Evolutionary conservation across 805 yeast genomes (phyloP), one percentile per base, ranked within the genome.

Genomic region (Yueomyces sp.): DNA sequence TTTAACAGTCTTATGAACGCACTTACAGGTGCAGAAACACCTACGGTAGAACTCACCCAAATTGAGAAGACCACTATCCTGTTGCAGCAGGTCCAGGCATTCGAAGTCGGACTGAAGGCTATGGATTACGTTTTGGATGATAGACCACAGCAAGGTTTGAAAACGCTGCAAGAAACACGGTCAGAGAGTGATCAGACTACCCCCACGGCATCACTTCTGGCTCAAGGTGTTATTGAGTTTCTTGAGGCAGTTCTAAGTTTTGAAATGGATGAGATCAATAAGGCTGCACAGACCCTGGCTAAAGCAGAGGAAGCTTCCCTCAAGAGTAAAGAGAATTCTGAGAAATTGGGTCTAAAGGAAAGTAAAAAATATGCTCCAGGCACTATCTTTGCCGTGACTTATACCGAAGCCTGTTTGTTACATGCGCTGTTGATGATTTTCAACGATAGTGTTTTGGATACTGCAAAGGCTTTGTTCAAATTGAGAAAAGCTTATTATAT

Each of bases 241-340:
- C 69, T 90, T 40, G 95, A 90, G 62, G 96, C 97, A 5, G 86
- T 95, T 0, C 64, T 90, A 26, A 95, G 96, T 9, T 88, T 90
- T 60, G 97, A 92, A 60, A 77, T 86, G 2, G 94, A 84, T 41
- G 82, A 82, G 28, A 88, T 92, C 83, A 77, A 72, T 46, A 69
- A 70, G 47, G 95, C 95, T n/a, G 79, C 83, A 45, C 77, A 73
- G 28, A 77, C 88, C 3, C 65, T 87, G 42, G 66, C 73, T 11
- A 76, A 73, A 44, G 88, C 94, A n/a, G 96, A 88, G 61, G 61
- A 68, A 11, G 66, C 80, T 36, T 77, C 88, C 8, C 59, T 76
- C 62, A 74, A 77, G 50, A 80, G 79, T 51, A 70, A 81, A 49
- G 67, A 74, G 40, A 70, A 67, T 49, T 79, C 82, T 42, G 79